Percentiles rank a stretch among this genome's conserved stretches.
Evolutionary conservation across 768 basidiomycete genomes (phyloP).

Genomic region (Mrakia frigida): DNA sequence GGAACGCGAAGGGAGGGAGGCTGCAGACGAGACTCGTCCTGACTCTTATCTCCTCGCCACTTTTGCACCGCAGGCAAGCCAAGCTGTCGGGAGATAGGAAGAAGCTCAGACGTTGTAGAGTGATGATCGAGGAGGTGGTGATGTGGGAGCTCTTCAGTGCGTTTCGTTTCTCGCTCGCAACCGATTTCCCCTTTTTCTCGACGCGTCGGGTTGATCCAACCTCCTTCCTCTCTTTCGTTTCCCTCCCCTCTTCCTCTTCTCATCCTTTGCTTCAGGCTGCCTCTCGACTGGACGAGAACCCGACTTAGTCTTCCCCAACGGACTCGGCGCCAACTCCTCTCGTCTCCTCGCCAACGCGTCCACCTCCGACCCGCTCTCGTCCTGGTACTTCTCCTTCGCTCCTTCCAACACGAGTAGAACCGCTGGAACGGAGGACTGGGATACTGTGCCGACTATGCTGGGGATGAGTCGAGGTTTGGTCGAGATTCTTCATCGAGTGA

Average conservation of each 20-base stretch:
- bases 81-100: neutral
- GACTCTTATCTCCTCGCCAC: neutral
- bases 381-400: constrained; percentile 1
- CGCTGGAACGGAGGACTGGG: constrained; percentile 11
- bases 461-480: constrained; percentile 3
- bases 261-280: neutral
- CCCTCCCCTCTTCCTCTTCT: too few species aligned
- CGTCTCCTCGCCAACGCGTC: neutral
- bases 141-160: constrained; percentile 12
- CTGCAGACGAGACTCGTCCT: neutral
- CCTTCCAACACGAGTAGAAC: neutral
- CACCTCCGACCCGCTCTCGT: neutral
- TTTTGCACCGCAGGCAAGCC: neutral
- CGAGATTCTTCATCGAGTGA: constrained; percentile 7
- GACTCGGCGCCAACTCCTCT: neutral
- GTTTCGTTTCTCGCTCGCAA: neutral
- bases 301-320: constrained; percentile 1
- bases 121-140: neutral
- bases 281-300: constrained; percentile 15
- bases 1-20: too few species aligned
- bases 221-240: too few species aligned
- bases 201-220: neutral
- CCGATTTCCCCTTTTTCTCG: neutral
- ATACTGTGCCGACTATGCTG: neutral
- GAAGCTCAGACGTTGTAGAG: neutral